phyloP scores from a whole-genome alignment of 2,329 filamentous ascomycete genomes.

The Amauroascus verrucosus region DNA sequence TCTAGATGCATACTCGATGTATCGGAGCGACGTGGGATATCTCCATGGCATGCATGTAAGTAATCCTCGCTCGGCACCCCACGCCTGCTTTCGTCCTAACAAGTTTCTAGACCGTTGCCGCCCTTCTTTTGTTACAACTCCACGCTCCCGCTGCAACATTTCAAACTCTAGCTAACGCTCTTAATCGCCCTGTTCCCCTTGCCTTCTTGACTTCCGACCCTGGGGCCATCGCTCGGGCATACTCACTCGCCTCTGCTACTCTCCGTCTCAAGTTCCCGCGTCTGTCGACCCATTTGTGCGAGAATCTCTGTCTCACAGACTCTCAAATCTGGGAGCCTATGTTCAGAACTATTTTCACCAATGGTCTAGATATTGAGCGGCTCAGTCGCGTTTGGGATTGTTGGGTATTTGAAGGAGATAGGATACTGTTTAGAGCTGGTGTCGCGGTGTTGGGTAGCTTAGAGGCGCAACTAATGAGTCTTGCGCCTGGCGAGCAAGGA shows the following conservation, averaged over 20 bases:
- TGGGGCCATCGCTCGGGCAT: slow-evolving; percentile 46
- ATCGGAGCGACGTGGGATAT: slow-evolving; percentile 53
- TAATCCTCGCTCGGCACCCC: slow-evolving; percentile 3
- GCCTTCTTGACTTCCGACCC: slow-evolving; percentile 51
- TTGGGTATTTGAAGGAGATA: slow-evolving; percentile 52
- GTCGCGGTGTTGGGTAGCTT: slow-evolving; percentile 37
- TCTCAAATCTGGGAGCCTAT: slow-evolving; percentile 44
- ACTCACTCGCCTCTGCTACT: slow-evolving; percentile 46
- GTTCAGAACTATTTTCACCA: slow-evolving; percentile 45
- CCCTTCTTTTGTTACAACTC: slow-evolving; percentile 49
- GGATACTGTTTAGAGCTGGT: slow-evolving; percentile 37
- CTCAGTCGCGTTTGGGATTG: slow-evolving; percentile 51
- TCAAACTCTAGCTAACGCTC: slow-evolving; percentile 49
- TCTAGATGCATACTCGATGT: slow-evolving; percentile 53
- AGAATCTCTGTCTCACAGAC: slow-evolving; percentile 31
- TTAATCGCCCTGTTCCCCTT: slow-evolving; percentile 51
- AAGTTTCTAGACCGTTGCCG: slow-evolving; percentile 41
- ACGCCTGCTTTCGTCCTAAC: slow-evolving; percentile 1
- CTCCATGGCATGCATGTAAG: slow-evolving; percentile 48
- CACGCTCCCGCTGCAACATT: slow-evolving; percentile 45
- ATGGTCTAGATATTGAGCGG: slow-evolving; percentile 44
- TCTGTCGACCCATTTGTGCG: slow-evolving; percentile 44
- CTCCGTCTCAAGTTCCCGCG: slow-evolving; percentile 49
- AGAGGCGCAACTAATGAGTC: slow-evolving; percentile 34
- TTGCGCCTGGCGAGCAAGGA: slow-evolving; percentile 31